Conservation (phyloP, 148 eudicot genomes). For the Rhododendron ovatum region DNA sequence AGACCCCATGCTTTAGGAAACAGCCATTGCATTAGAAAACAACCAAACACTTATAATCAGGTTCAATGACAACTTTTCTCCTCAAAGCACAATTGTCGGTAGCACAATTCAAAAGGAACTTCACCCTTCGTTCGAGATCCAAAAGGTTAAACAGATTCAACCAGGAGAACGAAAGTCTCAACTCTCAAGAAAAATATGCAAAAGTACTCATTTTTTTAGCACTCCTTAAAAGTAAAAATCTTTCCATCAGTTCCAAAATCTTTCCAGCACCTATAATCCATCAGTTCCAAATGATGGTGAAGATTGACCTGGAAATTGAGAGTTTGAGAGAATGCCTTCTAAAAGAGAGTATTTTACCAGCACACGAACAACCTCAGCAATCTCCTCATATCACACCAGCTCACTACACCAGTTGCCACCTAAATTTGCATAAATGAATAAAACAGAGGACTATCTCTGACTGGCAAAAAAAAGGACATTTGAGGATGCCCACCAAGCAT, state of each 20-base stretch:
- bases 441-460: not conserved
- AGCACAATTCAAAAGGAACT: not conserved
- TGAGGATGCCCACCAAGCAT: not conserved
- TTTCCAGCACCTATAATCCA: too few species aligned
- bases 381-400: not conserved
- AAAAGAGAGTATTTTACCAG: not conserved
- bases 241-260: not conserved
- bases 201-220: not conserved
- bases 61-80: not conserved
- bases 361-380: not conserved
- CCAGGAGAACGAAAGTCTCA: not conserved
- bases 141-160: not conserved
- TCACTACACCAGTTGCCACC: conserved; percentile 1
- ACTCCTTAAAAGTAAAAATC: not conserved
- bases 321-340: not conserved
- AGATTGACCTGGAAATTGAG: not conserved
- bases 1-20: not conserved
- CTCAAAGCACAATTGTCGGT: not conserved
- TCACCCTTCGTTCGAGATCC: not conserved
- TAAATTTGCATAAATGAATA: not conserved
- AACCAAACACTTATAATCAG: not conserved
- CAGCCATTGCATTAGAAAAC: not conserved
- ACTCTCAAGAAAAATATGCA: not conserved
- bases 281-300: not conserved
- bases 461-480: not conserved